Evolutionary conservation across 2,329 filamentous ascomycete genomes (phyloP), one percentile per base, ranked within the genome.

Genomic region (Moelleriella libera): DNA sequence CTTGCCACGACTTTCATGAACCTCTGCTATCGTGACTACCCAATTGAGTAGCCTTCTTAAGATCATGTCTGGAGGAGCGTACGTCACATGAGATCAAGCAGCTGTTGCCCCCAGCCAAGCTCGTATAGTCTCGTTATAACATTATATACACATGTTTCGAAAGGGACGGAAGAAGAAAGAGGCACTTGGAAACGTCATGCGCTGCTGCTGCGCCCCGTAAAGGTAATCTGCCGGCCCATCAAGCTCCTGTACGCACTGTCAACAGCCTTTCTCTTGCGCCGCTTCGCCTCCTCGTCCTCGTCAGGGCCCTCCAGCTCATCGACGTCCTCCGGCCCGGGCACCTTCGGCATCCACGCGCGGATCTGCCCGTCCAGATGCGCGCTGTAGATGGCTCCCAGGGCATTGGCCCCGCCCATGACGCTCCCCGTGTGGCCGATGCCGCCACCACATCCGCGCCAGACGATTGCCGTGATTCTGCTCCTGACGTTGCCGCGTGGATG

Each of bases 301-400:
- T 61, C 63, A 5, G 61, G 58, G 12, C 67, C 63, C 4, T 70
- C 68, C 10, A 69, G 66, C 39, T 72, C 69, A 10, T 68, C 70
- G 45, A 78, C 53, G 54, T 75, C 60, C 53, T 76, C 64, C 34
- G 66, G 68, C 5, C 74, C 76, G 1, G 69, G 63, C 5, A 78
- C 64, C 37, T 69, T 68, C 2, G 86, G 84, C 54, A 74, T 72
- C 88, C 90, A 96, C 4, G 78, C 77, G 43, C 83, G 75, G 49
- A 97, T 90, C 46, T 82, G 83, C 0, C 90, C 90, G 59, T 96
- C 88, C 3, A 82, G 72, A 57, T 95, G 88, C 2, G 81, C 83
- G 47, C 87, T 92, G 64, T 88, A 94, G 49, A 96, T 58, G 7
- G 68, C 72, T 0, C 75, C 75, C 5, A 70, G 54, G 21, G 68